These are phyloP conservation scores for Elongisporangium anandrum DNA, from an alignment of 352 stramenopile species.

Conservation along the genomic window DNA sequence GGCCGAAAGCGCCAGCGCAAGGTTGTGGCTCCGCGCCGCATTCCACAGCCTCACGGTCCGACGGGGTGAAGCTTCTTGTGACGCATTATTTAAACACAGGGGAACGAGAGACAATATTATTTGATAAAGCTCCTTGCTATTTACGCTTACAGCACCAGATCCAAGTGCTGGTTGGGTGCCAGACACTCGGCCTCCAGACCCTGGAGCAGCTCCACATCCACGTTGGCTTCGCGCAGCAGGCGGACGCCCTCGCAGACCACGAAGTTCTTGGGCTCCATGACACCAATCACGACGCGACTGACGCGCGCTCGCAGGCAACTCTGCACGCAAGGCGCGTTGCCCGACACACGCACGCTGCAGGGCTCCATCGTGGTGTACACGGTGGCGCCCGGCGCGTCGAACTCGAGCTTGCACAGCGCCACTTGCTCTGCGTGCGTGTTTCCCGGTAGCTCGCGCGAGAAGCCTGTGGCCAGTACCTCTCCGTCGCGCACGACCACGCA, in stretches of 20 bases:
- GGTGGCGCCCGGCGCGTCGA: slow-evolving; percentile 54
- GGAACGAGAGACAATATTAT: neutral
- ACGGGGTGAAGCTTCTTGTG: slow-evolving; percentile 3
- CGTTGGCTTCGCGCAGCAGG: slow-evolving; percentile 61
- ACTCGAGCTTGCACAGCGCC: slow-evolving; percentile 75
- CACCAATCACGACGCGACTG: slow-evolving; percentile 70
- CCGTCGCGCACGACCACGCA: slow-evolving; percentile 69
- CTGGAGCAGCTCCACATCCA: slow-evolving; percentile 64
- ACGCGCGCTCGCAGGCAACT: slow-evolving; percentile 70
- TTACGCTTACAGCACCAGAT: slow-evolving; percentile 42
- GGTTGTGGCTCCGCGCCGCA: slow-evolving; percentile 36
- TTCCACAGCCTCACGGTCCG: slow-evolving; percentile 22
- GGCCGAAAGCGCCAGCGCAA: slow-evolving; percentile 59
- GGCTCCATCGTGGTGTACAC: slow-evolving; percentile 91
- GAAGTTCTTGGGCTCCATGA: slow-evolving; percentile 87
- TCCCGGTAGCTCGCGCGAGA: slow-evolving; percentile 79
- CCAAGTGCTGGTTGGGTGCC: slow-evolving; percentile 64
- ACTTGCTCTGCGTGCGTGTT: slow-evolving; percentile 90
- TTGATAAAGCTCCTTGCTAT: neutral
- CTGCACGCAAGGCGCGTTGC: slow-evolving; percentile 78
- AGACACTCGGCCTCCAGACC: slow-evolving; percentile 76
- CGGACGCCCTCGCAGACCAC: slow-evolving; percentile 76
- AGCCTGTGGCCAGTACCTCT: slow-evolving; percentile 62
- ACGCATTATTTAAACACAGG: neutral
- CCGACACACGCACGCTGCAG: slow-evolving; percentile 82